Evolutionary conservation across 495 filamentous ascomycete species (phyloP), one percentile per base, ranked within the genome.

Genomic region (Trichoderma gamsii): DNA sequence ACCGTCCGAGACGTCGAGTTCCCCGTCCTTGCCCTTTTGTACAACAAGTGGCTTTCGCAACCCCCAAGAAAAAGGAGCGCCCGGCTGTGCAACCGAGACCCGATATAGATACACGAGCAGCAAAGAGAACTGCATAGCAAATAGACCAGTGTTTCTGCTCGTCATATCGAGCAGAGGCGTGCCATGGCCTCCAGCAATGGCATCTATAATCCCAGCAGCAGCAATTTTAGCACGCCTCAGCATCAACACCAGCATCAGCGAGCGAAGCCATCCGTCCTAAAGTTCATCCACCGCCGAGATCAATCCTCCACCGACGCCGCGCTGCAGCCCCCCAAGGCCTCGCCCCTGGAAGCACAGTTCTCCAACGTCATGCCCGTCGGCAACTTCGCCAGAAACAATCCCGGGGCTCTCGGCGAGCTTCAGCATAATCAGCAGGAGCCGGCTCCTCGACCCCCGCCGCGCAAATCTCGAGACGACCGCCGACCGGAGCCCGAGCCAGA

Each of bases 181-280:
- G 56, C 56, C 56, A 61, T 61, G 56, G 56, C 56, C 23, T 61
- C 56, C 15, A 61, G 56, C 56, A 61, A 61, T 61, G 56, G 27
- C 56, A 9, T 61, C 56, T 61, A 61, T 25, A 61, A 52, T 52
- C 49, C 51, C 23, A 23, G 23, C 23, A 29, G 9, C 15, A 11
- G 15, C 56, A 61, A 61, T 12, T 32, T 61, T 12, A 32, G 56
- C 67, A 52, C 65, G 21, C 63, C 63, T 16, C 41, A 43, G 35
- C 80, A 81, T 67, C 77, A 38, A 5, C 35, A 38, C 8, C 35
- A 79, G 25, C 35, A 38, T 38, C 35, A 79, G 21, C 80, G 81
- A n/a, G 79, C 81, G 70, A 87, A 84, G 75, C 87, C 86, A 8
- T 83, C 82, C 18, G 82, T 87, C 35, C 73, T 89, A 64, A 84